Percentiles rank a stretch among this genome's conserved stretches.
Conservation (phyloP, 768 basidiomycete species). For the Galerina sulciceps region DNA sequence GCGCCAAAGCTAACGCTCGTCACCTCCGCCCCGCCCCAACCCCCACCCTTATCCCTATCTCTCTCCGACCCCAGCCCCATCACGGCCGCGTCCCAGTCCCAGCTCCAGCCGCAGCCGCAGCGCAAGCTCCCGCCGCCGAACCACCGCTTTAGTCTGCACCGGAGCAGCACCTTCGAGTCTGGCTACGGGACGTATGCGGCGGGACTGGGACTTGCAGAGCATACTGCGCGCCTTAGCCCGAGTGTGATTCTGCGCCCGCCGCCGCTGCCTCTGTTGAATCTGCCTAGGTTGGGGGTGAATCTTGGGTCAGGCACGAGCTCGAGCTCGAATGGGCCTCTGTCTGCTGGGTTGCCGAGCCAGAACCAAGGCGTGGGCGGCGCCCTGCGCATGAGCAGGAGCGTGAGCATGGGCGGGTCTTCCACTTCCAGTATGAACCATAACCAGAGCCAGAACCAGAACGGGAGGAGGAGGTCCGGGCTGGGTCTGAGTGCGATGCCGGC, state of each 20-base stretch:
- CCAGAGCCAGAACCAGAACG: neutral
- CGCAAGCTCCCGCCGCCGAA: conserved; percentile 19
- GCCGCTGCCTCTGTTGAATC: conserved; percentile 31
- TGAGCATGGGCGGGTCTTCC: conserved; percentile 16
- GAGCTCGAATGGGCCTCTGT: neutral
- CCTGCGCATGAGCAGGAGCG: conserved; percentile 20
- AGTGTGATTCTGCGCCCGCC: conserved; percentile 33
- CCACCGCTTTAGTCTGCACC: conserved; percentile 28
- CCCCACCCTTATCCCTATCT: neutral
- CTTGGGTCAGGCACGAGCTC: conserved; percentile 24
- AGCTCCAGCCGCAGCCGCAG: neutral
- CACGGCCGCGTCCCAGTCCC: neutral
- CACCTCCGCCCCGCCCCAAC: neutral
- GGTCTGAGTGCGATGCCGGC: conserved; percentile 62
- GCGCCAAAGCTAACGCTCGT: no score
- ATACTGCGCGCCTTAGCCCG: conserved; percentile 32
- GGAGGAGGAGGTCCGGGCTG: conserved; percentile 33
- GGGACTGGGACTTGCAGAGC: conserved; percentile 5
- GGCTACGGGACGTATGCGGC: neutral
- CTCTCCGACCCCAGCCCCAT: conserved; percentile 3
- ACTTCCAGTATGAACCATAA: conserved; percentile 8
- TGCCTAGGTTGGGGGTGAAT: conserved; percentile 43
- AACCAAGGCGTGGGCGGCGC: neutral
- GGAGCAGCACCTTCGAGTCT: neutral
- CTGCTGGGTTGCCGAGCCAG: no score